Percentiles rank a stretch among this genome's conserved stretches.
These are phyloP conservation scores for Lasiodiplodia sp. DNA, from an alignment of 2,329 filamentous ascomycete species.

Conservation along the genomic window DNA sequence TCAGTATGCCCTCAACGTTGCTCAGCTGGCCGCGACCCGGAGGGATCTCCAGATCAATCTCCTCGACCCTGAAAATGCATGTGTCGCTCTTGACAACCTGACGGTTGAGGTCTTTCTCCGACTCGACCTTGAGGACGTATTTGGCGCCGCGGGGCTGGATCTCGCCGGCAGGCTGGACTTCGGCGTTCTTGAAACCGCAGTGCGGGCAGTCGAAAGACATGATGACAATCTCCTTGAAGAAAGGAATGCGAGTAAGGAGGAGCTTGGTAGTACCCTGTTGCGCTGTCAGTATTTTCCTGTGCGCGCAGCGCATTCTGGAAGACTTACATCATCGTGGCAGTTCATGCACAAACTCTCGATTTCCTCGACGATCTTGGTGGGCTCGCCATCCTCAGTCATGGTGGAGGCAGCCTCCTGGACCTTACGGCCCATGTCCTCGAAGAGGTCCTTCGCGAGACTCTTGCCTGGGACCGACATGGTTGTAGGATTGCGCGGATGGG, in stretches of 20 bases:
- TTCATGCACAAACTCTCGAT: constrained; percentile 64
- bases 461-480: constrained; percentile 44
- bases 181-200: constrained; percentile 89
- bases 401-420: constrained; percentile 51
- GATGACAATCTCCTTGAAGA: constrained; percentile 96
- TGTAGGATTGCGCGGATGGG: neutral
- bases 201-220: constrained; percentile 96
- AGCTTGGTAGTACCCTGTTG: constrained; percentile 80
- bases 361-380: constrained; percentile 60
- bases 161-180: constrained; percentile 89
- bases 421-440: constrained; percentile 60
- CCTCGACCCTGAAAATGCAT: constrained; percentile 84
- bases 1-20: constrained; percentile 89
- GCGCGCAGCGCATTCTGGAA: neutral
- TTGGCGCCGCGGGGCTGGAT: constrained; percentile 88
- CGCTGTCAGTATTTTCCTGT: constrained; percentile 24
- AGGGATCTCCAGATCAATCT: constrained; percentile 92
- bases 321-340: constrained; percentile 58
- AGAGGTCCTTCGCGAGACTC: constrained; percentile 56
- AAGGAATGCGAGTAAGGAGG: constrained; percentile 90
- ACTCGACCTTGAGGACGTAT: constrained; percentile 81
- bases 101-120: constrained; percentile 76
- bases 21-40: constrained; percentile 89
- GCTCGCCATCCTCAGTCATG: constrained; percentile 47
- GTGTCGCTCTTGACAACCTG: constrained; percentile 93